Evolutionary conservation across 2,329 filamentous ascomycete species (phyloP), one percentile per base, ranked within the genome.

Genomic region (Colletotrichum noveboracense): DNA sequence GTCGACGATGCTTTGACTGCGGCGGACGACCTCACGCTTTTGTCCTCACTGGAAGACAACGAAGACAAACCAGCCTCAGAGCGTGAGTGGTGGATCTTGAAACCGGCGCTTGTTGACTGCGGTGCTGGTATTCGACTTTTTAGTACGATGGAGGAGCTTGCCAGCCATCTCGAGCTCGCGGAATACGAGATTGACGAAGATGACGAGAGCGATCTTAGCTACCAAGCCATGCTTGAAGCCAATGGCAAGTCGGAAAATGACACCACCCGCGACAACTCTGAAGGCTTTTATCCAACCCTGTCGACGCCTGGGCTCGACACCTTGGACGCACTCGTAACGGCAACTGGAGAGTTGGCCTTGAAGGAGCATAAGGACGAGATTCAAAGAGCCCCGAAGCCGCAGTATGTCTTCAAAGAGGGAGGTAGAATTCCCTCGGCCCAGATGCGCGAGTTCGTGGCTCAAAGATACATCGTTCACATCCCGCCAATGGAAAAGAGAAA

Each of bases 1-100:
- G 83, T 85, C 1, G 84, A 85, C 2, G 84, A 86, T 13, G 79
- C 83, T 0, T 73, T 86, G 3, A 80, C 81, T 21, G 84, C 83
- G 3, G 83, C 84, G 0, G 84, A 86, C 43, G 83, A 85, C 24
- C 78, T 85, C 16, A 80, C 80, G 0, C 67, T 85, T 2, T 52
- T 85, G 28, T 82, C 80, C 52, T 85, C 84, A 0, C 80, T 85
- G 0, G 82, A 85, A 32, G 79, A 83, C 5, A 86, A 86, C 38
- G 81, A 79, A 24, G 55, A 38, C 9, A 84, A 79, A 61, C 75
- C 77, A 2, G 38, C 81, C 0, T 66, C 66, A 0, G 79, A 85
- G 3, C 78, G 84, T 2, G 81, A 85, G 36, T 86, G 84, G 84
- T 86, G 84, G 84, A 86, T 86, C 28, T 69, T 86, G 5, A 86